Evolutionary conservation across 257 asterid genomes (phyloP), one percentile per base, ranked within the genome.

Genomic region (Primulina eburnea): DNA sequence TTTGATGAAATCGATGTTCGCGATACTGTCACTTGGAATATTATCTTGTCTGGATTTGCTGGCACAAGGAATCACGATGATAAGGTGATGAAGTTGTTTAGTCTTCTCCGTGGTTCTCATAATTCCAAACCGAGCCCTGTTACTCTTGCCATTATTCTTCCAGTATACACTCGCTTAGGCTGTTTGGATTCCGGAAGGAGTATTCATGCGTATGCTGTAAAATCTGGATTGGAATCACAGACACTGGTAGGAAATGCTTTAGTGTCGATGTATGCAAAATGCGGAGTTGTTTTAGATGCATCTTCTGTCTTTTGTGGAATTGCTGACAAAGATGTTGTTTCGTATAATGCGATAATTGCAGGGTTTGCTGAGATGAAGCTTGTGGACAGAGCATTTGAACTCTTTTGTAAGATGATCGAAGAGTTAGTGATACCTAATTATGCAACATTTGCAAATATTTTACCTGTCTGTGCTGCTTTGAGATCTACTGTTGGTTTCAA

Each of bases 191-290:
- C 76, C 35, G 88, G 92, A 20, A 81, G 75, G 82, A 76, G 85
- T 76, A 63, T 89, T 64, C 97, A 91, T 59, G 82, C 82, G 11
- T 84, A 82, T 33, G 90, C 86, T 0, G 20, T 85, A 4, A 90
- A 89, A 71, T 72, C 80, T 55, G 97, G 95, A 63, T 77, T 89
- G 79, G 91, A 79, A 57, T 84, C 88, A 30, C 80, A 81, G 69
- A 85, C 95, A 1, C 74, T 91, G 84, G 96, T 91, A 62, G 95
- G 91, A 66, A 91, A 89, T 73, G 92, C 92, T 66, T 75, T 91
- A 58, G 57, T 91, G 62, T 87, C 97, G 59, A 87, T 87, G 96
- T 91, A 90, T 76, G 92, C 97, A 5, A 90, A 90, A 78, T 67
- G 78, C 55, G 88, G 91, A 58, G 74, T 78, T 73, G 71, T 83